Evolutionary conservation across 257 asterid species (phyloP).

Genomic region (Nicotiana noctiflora): DNA sequence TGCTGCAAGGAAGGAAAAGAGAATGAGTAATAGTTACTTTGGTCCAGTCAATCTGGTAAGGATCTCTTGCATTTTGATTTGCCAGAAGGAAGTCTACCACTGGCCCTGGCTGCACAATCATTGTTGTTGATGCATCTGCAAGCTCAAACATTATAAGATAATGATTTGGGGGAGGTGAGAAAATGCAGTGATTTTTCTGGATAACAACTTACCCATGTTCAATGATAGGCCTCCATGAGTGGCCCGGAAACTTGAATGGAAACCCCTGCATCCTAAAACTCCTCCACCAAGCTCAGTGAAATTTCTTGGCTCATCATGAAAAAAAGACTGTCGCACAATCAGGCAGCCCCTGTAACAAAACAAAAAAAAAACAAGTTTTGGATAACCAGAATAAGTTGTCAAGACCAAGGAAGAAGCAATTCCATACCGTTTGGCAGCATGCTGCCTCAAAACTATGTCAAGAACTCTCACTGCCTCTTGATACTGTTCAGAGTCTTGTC

Average conservation of each 20-base stretch:
- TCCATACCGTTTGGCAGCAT: conserved; percentile 52
- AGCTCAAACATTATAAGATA: neutral
- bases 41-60: conserved; percentile 42
- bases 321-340: conserved; percentile 58
- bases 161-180: neutral
- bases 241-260: conserved; percentile 68
- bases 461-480: conserved; percentile 78
- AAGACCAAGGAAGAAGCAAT: neutral
- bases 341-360: conserved; percentile 59
- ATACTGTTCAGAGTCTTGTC: conserved; percentile 54
- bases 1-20: conserved; percentile 18
- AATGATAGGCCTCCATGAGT: conserved; percentile 61
- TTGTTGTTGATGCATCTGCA: conserved; percentile 66
- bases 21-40: conserved; percentile 32
- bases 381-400: neutral
- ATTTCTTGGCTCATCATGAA: conserved; percentile 47
- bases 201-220: conserved; percentile 41
- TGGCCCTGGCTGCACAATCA: conserved; percentile 64
- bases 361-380: neutral
- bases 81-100: conserved; percentile 44
- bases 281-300: conserved; percentile 58
- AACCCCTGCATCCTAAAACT: conserved; percentile 57
- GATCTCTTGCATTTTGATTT: conserved; percentile 45
- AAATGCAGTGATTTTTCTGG: neutral
- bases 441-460: conserved; percentile 52